Conservation (phyloP, 345 rosid genomes). For the Cardamine resedifolia region DNA sequence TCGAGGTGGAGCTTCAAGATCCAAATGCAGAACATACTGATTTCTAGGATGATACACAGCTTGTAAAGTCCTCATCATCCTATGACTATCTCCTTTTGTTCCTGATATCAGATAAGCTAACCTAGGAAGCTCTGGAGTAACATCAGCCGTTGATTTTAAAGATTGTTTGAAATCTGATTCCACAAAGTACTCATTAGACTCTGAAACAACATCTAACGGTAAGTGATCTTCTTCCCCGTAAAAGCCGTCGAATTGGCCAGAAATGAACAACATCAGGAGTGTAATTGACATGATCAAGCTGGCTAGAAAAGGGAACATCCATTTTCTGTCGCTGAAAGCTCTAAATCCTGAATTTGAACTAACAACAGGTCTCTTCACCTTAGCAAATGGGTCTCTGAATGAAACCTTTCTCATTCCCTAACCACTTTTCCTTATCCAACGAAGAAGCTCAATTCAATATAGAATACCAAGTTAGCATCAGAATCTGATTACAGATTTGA, state of each 20-base stretch:
- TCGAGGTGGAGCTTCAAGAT: constrained; percentile 90
- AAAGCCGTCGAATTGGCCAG: constrained; percentile 48
- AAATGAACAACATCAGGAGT: constrained; percentile 46
- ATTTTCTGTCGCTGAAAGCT: constrained; percentile 65
- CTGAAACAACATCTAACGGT: constrained; percentile 51
- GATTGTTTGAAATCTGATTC: constrained; percentile 57
- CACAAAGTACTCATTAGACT: constrained; percentile 61
- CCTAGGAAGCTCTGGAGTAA: constrained; percentile 56
- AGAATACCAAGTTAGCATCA: background rate
- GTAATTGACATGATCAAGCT: constrained; percentile 67
- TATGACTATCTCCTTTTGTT: constrained; percentile 87
- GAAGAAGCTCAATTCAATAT: background rate
- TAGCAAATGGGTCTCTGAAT: constrained; percentile 40
- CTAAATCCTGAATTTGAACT: constrained; percentile 57
- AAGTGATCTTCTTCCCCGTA: constrained; percentile 44
- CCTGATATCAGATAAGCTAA: constrained; percentile 92
- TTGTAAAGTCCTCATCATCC: constrained; percentile 92
- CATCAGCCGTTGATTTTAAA: constrained; percentile 25
- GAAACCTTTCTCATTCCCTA: constrained; percentile 47
- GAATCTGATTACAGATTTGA: background rate
- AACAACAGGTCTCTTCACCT: constrained; percentile 58
- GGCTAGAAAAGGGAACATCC: constrained; percentile 77
- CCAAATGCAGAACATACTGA: constrained; percentile 90
- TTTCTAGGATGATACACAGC: constrained; percentile 95
- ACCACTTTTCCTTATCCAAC: constrained; percentile 21